Evolutionary conservation across 2,329 filamentous ascomycete species (phyloP).

Genomic region (Colletotrichum tabaci): DNA sequence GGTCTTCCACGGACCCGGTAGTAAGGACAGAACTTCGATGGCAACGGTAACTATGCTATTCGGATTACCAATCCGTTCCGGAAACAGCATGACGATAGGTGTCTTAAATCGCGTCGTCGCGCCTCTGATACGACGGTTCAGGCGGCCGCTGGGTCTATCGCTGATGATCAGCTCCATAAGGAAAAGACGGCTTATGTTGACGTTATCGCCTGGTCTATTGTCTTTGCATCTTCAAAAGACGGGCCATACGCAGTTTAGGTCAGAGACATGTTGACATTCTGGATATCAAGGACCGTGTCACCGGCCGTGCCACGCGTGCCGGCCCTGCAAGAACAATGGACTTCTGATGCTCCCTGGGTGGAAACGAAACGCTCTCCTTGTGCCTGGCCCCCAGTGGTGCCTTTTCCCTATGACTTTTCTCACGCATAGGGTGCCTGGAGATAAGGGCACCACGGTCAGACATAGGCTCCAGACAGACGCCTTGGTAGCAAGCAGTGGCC

Average conservation of each 20-base stretch:
- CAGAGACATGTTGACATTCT: neutral
- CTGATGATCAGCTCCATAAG: conserved; percentile 9
- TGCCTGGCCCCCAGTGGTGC: neutral
- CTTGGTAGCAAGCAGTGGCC: neutral
- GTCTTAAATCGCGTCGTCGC: neutral
- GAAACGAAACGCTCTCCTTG: neutral
- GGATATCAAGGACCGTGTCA: neutral
- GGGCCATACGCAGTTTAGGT: neutral
- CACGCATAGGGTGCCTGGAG: neutral
- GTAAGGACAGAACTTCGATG: neutral
- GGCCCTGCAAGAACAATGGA: neutral
- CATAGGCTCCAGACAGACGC: neutral
- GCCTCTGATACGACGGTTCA: conserved; percentile 1
- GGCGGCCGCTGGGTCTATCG: conserved; percentile 14
- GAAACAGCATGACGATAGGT: neutral
- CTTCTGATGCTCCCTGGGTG: neutral
- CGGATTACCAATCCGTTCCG: neutral
- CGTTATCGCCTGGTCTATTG: neutral
- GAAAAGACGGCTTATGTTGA: conserved; percentile 4
- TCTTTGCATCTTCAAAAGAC: conserved; percentile 6
- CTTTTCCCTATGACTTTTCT: neutral
- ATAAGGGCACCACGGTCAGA: neutral
- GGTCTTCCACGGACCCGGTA: neutral
- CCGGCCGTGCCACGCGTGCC: neutral
- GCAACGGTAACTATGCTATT: neutral